phyloP scores from a whole-genome alignment of 345 rosid species.

The Salix koriyanagi region DNA sequence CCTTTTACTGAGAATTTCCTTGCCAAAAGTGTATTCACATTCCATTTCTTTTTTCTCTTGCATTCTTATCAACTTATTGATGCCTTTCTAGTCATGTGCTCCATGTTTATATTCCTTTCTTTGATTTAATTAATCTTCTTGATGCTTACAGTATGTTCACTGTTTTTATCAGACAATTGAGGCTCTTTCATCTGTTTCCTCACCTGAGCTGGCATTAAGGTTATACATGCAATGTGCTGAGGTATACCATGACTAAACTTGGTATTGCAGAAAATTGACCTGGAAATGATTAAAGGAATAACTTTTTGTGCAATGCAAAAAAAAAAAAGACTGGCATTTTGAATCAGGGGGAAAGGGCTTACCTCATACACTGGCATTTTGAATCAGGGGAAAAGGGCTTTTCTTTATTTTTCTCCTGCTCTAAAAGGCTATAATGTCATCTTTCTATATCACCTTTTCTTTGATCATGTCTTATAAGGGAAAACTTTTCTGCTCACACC shows the following conservation, averaged over 20 bases:
- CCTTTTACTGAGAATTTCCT: background rate
- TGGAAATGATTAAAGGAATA: background rate
- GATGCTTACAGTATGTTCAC: background rate
- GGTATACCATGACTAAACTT: constrained; percentile 39
- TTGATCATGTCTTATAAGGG: background rate
- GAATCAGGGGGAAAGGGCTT: background rate
- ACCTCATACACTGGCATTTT: background rate
- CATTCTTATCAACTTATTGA: background rate
- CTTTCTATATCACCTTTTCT: background rate
- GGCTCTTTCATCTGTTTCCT: constrained; percentile 65
- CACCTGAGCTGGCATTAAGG: constrained; percentile 83
- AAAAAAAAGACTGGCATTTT: background rate
- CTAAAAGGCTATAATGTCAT: background rate
- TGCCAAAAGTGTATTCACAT: background rate
- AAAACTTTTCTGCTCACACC: background rate
- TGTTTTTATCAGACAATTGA: constrained; percentile 65
- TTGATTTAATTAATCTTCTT: background rate
- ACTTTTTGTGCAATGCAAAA: background rate
- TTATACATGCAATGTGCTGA: constrained; percentile 95
- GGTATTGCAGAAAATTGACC: background rate
- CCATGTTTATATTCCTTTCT: background rate
- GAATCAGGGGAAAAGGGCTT: background rate
- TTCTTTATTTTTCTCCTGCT: background rate
- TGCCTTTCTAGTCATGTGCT: background rate
- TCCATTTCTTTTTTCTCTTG: background rate